Percentiles rank a stretch among this genome's conserved stretches.
Evolutionary conservation across 768 basidiomycete species (phyloP).

Genomic region (Kwoniella botswanensis): DNA sequence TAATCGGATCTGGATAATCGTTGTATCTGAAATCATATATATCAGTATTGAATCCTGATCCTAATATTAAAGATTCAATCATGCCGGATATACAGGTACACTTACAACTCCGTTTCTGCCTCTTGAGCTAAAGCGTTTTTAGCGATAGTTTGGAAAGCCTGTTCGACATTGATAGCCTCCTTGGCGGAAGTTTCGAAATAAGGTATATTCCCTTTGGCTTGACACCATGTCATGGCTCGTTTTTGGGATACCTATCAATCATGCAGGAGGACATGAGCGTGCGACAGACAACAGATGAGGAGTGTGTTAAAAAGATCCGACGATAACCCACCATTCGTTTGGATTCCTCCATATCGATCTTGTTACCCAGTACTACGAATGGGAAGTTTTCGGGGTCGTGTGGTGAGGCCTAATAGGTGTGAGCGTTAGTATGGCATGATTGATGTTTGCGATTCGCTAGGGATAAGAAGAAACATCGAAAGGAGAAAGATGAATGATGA

Average conservation of each 20-base stretch:
- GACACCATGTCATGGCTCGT: slow-evolving; percentile 99
- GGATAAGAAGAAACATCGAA: no score
- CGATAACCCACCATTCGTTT: slow-evolving; percentile 79
- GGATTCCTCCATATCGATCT: slow-evolving; percentile 99
- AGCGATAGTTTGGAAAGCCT: slow-evolving; percentile 99
- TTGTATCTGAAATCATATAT: slow-evolving; percentile 71
- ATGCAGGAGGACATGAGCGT: neutral
- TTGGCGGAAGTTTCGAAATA: slow-evolving; percentile 99
- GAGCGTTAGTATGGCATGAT: neutral
- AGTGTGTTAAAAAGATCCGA: neutral
- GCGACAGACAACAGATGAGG: neutral
- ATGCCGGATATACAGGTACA: slow-evolving; percentile 9
- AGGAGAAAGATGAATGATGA: no score
- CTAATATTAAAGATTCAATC: neutral
- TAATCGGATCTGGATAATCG: slow-evolving; percentile 98
- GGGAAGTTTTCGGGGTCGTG: slow-evolving; percentile 99
- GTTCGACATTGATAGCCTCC: slow-evolving; percentile 99
- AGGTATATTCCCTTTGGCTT: slow-evolving; percentile 98
- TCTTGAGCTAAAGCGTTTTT: slow-evolving; percentile 99
- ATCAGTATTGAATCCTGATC: neutral
- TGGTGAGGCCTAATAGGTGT: slow-evolving; percentile 78
- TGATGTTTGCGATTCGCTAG: no score
- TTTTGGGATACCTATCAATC: slow-evolving; percentile 87
- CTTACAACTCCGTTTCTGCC: slow-evolving; percentile 90
- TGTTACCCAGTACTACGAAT: slow-evolving; percentile 99